Conservation (phyloP, 164 flowering plant genomes). For the Warburgia ugandensis region DNA sequence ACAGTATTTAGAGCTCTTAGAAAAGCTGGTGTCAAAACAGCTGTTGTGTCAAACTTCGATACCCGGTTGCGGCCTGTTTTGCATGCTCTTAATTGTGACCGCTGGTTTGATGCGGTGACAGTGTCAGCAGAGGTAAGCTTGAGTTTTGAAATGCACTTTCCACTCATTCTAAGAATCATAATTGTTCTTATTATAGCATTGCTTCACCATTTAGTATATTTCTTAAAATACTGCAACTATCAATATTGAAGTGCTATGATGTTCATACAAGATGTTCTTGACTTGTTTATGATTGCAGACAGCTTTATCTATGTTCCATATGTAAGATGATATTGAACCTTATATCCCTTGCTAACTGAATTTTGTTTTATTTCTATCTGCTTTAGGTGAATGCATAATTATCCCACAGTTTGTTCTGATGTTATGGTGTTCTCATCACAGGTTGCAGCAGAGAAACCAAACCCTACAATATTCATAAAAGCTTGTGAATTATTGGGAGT, state of each 20-base stretch:
- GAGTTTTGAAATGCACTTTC: too few species aligned
- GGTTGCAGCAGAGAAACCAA: conserved; percentile 98
- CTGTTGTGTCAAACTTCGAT: conserved; percentile 93
- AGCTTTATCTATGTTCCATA: too few species aligned
- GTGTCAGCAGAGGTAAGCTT: conserved; percentile 90
- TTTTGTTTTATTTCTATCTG: neutral
- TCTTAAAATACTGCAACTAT: too few species aligned
- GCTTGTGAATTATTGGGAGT: conserved; percentile 94
- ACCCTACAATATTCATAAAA: conserved; percentile 88
- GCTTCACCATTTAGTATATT: too few species aligned
- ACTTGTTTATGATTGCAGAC: too few species aligned
- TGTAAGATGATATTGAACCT: too few species aligned
- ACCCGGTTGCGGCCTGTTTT: conserved; percentile 78
- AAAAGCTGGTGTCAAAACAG: conserved; percentile 75
- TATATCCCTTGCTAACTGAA: too few species aligned
- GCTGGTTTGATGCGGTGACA: conserved; percentile 97
- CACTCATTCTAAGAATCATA: too few species aligned
- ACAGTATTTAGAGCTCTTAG: conserved; percentile 67
- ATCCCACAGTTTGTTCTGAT: neutral
- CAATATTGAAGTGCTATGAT: too few species aligned
- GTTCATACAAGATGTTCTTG: too few species aligned
- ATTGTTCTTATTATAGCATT: too few species aligned
- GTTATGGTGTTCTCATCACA: conserved; percentile 8
- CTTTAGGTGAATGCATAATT: too few species aligned
- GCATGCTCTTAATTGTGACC: conserved; percentile 70